Base-by-base conservation (phyloP, 352 stramenopile genomes). In the Phytophthora agathidicida region DNA sequence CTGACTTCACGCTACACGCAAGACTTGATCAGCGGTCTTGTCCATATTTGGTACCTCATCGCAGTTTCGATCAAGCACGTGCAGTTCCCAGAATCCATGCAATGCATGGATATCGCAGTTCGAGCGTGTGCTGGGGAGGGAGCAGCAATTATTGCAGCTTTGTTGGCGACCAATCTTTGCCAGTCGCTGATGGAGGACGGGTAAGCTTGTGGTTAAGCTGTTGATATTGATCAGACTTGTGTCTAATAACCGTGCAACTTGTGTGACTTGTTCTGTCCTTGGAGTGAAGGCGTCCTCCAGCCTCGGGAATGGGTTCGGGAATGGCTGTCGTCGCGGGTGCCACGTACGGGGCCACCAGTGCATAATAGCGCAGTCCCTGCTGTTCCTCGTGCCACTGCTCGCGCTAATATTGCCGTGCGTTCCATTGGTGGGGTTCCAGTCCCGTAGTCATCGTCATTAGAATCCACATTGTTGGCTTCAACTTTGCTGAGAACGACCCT, bases 21-120 rank as follows among this genome's bases (percentile, higher is more conserved):
- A 60, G 83, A 93, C 41, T 46, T 73, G 31, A 45, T 89, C 28
- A 74, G 82, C 24, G 76, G 65, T 1, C 75, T 91, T 45, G 78
- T 89, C 6, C 68, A 73, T 42, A 65, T 90, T 44, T 91, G 83
- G 83, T 93, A 87, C 44, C 71, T 93, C 19, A 46, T 88, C 42
- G 59, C 68, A n/a, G 75, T 93, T 22, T 78, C 75, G 19, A 64
- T 66, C 51, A 88, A 86, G 52, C 71, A 78, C 62, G 74, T 86
- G 13, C 35, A 64, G 16, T 50, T 91, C 27, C 72, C 77, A 7
- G 35, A 39, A 5, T 63, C 78, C 17, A 38, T 88, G 7, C 26
- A 72, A 20, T 86, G 68, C 33, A 72, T 70, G 23, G 80, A 93
- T 49, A 73, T 78, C 38, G 71, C 65, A 23, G 78, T 91, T 19